Base-by-base conservation (phyloP, 1,284 basidiomycete species). In the Puccinia polysora region DNA sequence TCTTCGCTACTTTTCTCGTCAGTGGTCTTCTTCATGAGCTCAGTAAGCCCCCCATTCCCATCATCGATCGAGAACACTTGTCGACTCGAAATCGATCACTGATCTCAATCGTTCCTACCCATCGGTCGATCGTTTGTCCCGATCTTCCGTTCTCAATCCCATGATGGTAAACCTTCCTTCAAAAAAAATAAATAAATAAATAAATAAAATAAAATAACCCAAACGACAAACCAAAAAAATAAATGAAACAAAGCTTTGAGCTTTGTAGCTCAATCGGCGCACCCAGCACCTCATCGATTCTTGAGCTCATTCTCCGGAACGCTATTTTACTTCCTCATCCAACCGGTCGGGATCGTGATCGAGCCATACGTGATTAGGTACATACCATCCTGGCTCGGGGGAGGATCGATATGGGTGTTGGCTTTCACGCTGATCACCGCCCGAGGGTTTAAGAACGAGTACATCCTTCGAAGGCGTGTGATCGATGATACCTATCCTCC, bases 281-380 rank as follows among this genome's bases (percentile, higher is more conserved):
- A 71, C 34, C 58, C 59, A 25, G 8, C 43, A 18, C 59, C 58
- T 8, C 56, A 71, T 50, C 18, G 52, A 23, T 53, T 62, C 15
- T 63, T 63, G 36, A 40, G n/a, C 5, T 23, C 32, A 4, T 71
- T 62, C 36, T 59, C 69, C 5, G 56, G 45, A 15, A 36, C 69
- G 30, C 45, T 63, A 32, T 53, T 71, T 34, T 71, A 53, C 36
- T 71, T 71, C 40, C 32, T 71, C 1, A 52, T 63, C 25, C 69
- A 71, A 30, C 69, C 69, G 12, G n/a, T 71, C 15, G 69, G 69
- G 28, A 71, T 71, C 25, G 7, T 71, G 4, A 40, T 71, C 14
- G 69, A 71, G 52, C 69, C 69, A 23, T 71, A 40, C 36, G 59
- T 71, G 30, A 71, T 71, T 40, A 58, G 59, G 12, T 28, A 38